These are phyloP conservation scores for Elaphomyces granulatus DNA, from an alignment of 495 filamentous ascomycete genomes.

Conservation along the genomic window DNA sequence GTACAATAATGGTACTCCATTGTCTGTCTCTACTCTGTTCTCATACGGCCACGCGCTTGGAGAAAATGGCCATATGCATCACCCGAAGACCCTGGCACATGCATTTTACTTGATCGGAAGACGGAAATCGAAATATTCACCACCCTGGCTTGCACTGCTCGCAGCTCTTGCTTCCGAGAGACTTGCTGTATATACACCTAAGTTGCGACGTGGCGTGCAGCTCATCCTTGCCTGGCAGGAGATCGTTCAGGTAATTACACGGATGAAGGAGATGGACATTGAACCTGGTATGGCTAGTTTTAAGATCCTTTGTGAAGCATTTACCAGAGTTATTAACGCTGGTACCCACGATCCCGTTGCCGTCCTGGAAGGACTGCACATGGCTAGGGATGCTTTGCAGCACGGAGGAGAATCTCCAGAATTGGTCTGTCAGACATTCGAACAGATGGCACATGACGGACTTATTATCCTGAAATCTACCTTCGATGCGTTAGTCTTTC, in stretches of 20 bases:
- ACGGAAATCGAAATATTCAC: conserved; percentile 17
- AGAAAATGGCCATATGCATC: conserved; percentile 1
- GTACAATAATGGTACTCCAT: conserved; percentile 1
- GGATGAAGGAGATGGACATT: conserved; percentile 26
- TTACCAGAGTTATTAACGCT: conserved; percentile 26
- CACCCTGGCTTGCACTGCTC: conserved; percentile 28
- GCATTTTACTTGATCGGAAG: conserved; percentile 28
- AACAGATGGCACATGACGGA: conserved; percentile 20
- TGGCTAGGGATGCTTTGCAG: conserved; percentile 9
- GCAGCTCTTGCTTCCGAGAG: conserved; percentile 15
- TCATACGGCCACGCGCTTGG: conserved; percentile 9
- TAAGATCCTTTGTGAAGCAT: conserved; percentile 29
- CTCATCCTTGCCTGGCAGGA: conserved; percentile 32
- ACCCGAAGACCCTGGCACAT: conserved; percentile 25
- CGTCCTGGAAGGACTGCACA: conserved; percentile 14
- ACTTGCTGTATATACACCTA: conserved; percentile 7
- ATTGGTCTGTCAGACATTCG: conserved; percentile 6
- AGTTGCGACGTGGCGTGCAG: conserved; percentile 15
- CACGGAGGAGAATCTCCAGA: conserved; percentile 4
- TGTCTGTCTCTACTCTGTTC: conserved; percentile 10
- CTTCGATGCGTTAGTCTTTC: conserved; percentile 27
- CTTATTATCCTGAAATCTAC: conserved; percentile 21
- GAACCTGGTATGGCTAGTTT: conserved; percentile 31
- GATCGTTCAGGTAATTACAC: conserved; percentile 16
- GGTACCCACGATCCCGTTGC: conserved; percentile 14